phyloP scores from a whole-genome alignment of 2,329 filamentous ascomycete genomes.

The Xylariaceae sp. region DNA sequence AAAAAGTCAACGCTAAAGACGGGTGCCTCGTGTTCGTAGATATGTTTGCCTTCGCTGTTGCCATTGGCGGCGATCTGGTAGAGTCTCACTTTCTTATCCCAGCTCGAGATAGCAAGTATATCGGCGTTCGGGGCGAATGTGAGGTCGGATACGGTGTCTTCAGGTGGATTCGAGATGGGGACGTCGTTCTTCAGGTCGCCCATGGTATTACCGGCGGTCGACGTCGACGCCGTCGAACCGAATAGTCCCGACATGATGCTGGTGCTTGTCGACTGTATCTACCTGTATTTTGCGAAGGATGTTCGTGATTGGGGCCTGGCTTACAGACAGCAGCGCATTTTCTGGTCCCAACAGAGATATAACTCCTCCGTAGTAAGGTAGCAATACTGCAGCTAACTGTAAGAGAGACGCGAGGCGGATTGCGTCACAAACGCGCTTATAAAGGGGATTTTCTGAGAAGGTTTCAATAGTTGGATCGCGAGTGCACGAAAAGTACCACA shows the following conservation, averaged over 20 bases:
- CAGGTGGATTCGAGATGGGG: constrained; percentile 70
- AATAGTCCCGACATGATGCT: constrained; percentile 62
- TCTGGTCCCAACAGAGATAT: too few species aligned
- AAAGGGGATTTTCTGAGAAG: too few species aligned
- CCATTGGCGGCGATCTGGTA: constrained; percentile 83
- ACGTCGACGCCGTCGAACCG: constrained; percentile 44
- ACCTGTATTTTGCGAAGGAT: too few species aligned
- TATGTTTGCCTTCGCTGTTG: constrained; percentile 76
- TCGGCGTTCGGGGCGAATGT: constrained; percentile 65
- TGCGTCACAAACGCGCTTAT: too few species aligned
- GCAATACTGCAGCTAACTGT: too few species aligned
- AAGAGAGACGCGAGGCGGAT: too few species aligned
- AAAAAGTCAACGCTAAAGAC: constrained; percentile 85
- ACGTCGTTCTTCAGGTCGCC: constrained; percentile 92
- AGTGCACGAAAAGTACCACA: too few species aligned
- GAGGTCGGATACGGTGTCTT: constrained; percentile 86
- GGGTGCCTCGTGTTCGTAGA: constrained; percentile 81
- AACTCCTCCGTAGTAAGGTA: too few species aligned
- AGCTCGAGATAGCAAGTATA: constrained; percentile 84
- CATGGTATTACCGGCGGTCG: constrained; percentile 59
- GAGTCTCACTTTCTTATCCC: constrained; percentile 97
- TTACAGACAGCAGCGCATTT: too few species aligned
- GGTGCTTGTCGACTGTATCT: too few species aligned
- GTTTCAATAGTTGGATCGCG: too few species aligned
- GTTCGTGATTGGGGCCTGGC: too few species aligned